Evolutionary conservation across 306 rosid genomes (phyloP), one percentile per base, ranked within the genome.

Genomic region (Fagus sylvatica): DNA sequence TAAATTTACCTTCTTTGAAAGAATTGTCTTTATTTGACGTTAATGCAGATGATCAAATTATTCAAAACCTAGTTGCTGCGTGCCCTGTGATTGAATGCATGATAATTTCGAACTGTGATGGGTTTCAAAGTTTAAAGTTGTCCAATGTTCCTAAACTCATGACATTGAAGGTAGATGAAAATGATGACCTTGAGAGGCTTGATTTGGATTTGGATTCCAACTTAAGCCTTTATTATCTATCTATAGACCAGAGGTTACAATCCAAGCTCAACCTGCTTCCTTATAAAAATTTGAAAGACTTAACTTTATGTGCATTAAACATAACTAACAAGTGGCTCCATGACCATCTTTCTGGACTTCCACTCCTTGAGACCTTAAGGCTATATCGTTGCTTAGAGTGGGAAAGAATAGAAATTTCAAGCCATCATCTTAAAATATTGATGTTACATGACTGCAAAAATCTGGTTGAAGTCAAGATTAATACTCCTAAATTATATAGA

Each of bases 291-390:
- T 70, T 80, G 61, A 48, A 53, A 59, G 32, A 41, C 33, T 56
- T 80, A 41, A 10, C 0, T 1, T 32, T 74, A 11, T 19, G 2
- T 60, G 46, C 34, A 11, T 42, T 10, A 62, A 51, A 16, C 5
- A 16, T 83, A 36, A 72, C 71, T 17, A 43, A 75, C 34, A 37
- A 43, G 16, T 83, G 89, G 83, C 56, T 83, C 6, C 33, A 57
- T 74, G 74, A 80, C 1, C 48, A 48, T 49, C 60, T 86, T 53
- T 17, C 2, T n/a, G 65, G 83, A 66, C 59, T 74, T 11, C 76
- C 74, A 46, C 66, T 80, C 34, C 79, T 86, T 65, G 89, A 83
- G 77, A 71, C 13, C 15, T 71, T 86, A 68, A 9, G 10, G 9
- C 43, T 86, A 4, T 7, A 0, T 16, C 2, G 42, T 32, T 86